A percentile compares a stretch with the other conserved stretches of the same genome.
Evolutionary conservation across 2,329 filamentous ascomycete genomes (phyloP).

Genomic region (Pseudogymnoascus sp.): DNA sequence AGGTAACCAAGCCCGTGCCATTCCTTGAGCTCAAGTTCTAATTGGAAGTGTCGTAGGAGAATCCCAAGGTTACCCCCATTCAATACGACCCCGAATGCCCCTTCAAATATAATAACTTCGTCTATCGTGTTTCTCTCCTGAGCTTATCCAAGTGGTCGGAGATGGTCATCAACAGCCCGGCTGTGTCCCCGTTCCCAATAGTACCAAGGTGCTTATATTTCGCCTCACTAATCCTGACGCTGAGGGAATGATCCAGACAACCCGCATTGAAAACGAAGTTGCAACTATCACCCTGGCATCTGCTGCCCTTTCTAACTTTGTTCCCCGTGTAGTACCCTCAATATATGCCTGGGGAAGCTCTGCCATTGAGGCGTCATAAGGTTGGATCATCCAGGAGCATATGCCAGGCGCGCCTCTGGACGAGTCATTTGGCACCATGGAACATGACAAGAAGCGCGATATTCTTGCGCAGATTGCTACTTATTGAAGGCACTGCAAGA

Average conservation of each 20-base stretch:
- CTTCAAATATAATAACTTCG: slow-evolving; percentile 33
- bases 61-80: slow-evolving; percentile 22
- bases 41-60: not conserved
- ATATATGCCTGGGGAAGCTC: slow-evolving; percentile 28
- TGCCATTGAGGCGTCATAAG: slow-evolving; percentile 16
- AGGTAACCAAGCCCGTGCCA: not conserved
- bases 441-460: slow-evolving; percentile 20
- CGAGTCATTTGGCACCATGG: slow-evolving; percentile 22
- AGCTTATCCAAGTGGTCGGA: too few species aligned
- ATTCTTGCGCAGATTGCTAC: slow-evolving; percentile 28
- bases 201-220: slow-evolving; percentile 12
- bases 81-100: slow-evolving; percentile 29
- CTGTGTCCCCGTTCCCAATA: slow-evolving; percentile 12
- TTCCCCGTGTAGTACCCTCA: slow-evolving; percentile 26
- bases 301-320: slow-evolving; percentile 23
- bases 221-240: slow-evolving; percentile 30
- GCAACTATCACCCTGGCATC: slow-evolving; percentile 27
- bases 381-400: slow-evolving; percentile 28
- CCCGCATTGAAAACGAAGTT: slow-evolving; percentile 30
- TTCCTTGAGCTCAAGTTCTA: not conserved
- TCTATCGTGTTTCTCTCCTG: slow-evolving; percentile 24
- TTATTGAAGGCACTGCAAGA: slow-evolving; percentile 29
- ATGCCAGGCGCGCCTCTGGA: slow-evolving; percentile 27
- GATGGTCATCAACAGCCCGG: too few species aligned
- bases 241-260: slow-evolving; percentile 24